Base-by-base conservation (phyloP, 768 basidiomycete species). In the Amanita exitialis region DNA sequence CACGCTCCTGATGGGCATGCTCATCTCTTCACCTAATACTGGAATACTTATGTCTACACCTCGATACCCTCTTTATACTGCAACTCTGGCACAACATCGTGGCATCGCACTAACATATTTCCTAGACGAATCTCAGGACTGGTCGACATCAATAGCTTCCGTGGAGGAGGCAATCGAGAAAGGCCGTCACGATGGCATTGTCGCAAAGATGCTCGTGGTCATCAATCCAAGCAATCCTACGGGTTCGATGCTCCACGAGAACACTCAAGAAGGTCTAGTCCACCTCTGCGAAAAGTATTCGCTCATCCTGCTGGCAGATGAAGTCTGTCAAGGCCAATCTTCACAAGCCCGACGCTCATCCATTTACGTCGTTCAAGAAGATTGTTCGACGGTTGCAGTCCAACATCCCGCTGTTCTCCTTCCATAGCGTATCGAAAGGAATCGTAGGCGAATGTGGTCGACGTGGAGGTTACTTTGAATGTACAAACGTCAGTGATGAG, bases 141-240 rank as follows among this genome's bases (percentile, higher is more conserved):
- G 95, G 95, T 79, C 85, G 6, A 90, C 93, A 15, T 83, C 85
- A 42, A 70, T 81, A 35, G 62, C 68, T 8, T 78, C 81, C 47
- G 80, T 98, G 58, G 73, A 80, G 54, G 67, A 69, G 1, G 80
- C 87, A 3, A 70, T 98, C 53, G 69, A 76, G 10, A 76, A 82
- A 34, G 88, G 88, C 1, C 68, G 73, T 25, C 67, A 69, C 52
- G 76, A 82, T 15, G 83, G 83, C 56, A 71, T 78, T 23, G 66
- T 68, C 4, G 75, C 90, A 44, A 91, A 86, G 59, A 92, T 86
- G 6, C 78, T 99, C 52, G 95, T 97, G 55, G 79, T 99, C 60
- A 98, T 99, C 75, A 99, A 99, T 72, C 95, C 95, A 0, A 96
- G 96, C 18, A 99, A 98, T 70, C 95, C 96, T 16, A 98, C 96